Evolutionary conservation across 2,329 filamentous ascomycete genomes (phyloP).

Genomic region (Neofusicoccum sp.): DNA sequence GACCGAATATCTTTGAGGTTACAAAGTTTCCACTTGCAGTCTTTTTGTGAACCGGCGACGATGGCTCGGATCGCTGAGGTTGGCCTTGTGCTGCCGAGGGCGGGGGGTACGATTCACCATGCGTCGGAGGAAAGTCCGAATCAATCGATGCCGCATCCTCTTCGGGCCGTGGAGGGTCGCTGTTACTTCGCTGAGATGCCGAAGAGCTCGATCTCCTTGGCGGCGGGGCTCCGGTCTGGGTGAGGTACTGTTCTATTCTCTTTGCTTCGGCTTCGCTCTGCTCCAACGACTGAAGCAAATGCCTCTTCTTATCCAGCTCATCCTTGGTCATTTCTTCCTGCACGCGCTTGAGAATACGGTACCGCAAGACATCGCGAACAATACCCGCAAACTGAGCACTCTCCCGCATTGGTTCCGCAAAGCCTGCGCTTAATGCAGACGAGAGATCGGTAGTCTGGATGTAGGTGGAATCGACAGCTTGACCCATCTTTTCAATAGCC

Average conservation of each 20-base stretch:
- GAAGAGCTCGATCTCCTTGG: slow-evolving; percentile 67
- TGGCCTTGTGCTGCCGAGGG: slow-evolving; percentile 74
- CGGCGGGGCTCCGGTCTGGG: slow-evolving; percentile 58
- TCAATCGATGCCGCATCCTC: slow-evolving; percentile 90
- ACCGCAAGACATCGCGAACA: slow-evolving; percentile 82
- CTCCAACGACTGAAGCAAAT: slow-evolving; percentile 83
- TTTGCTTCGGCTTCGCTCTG: slow-evolving; percentile 88
- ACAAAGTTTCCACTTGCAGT: slow-evolving; percentile 79
- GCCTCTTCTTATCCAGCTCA: slow-evolving; percentile 82
- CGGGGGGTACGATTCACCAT: slow-evolving; percentile 64
- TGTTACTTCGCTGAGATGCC: slow-evolving; percentile 47
- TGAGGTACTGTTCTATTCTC: slow-evolving; percentile 90
- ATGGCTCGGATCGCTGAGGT: slow-evolving; percentile 40
- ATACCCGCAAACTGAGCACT: slow-evolving; percentile 96
- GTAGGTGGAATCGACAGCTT: slow-evolving; percentile 93
- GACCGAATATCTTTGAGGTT: slow-evolving; percentile 88
- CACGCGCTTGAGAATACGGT: slow-evolving; percentile 87
- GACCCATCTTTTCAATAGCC: slow-evolving; percentile 90
- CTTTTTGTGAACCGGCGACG: slow-evolving; percentile 64
- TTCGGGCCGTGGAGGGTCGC: slow-evolving; percentile 47
- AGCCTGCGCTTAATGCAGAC: slow-evolving; percentile 81
- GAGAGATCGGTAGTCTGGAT: slow-evolving; percentile 93
- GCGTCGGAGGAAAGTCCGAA: slow-evolving; percentile 90
- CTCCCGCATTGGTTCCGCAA: slow-evolving; percentile 96
- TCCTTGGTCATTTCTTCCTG: slow-evolving; percentile 98